A percentile compares a stretch with the other conserved stretches of the same genome.
phyloP scores from a whole-genome alignment of 176 grass and related monocot genomes.

The Thalia dealbata region DNA sequence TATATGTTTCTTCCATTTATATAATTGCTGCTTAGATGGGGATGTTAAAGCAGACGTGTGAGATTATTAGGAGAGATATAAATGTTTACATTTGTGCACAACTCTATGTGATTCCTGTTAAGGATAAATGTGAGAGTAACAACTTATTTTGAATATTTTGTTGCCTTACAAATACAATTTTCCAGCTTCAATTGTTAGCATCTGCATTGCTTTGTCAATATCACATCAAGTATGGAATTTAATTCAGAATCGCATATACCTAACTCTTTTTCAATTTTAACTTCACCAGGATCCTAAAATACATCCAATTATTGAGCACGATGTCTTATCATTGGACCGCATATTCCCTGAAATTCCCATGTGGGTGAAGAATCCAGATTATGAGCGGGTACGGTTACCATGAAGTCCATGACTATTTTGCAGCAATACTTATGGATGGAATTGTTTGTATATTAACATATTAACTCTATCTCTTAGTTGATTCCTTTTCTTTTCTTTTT shows the following conservation, averaged over 20 bases:
- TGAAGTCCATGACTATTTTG: not conserved
- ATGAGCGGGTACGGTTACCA: slow-evolving; percentile 58
- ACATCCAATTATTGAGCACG: slow-evolving; percentile 58
- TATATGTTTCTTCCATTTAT: too few relatives aligned
- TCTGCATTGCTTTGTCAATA: not conserved
- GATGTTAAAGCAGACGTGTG: too few relatives aligned
- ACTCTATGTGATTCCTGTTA: too few relatives aligned
- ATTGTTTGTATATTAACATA: not conserved
- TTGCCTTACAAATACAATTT: not conserved
- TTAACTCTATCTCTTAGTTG: not conserved
- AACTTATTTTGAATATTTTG: not conserved
- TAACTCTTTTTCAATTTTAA: slow-evolving; percentile 3
- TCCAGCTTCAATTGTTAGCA: not conserved
- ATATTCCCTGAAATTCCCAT: slow-evolving; percentile 92
- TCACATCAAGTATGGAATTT: not conserved
- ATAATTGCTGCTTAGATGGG: too few relatives aligned
- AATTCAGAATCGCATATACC: not conserved
- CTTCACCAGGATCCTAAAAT: slow-evolving; percentile 52
- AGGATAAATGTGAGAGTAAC: too few relatives aligned
- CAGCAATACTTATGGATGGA: not conserved
- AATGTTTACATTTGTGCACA: too few relatives aligned
- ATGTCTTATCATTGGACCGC: slow-evolving; percentile 56
- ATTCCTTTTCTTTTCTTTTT: slow-evolving; percentile 16
- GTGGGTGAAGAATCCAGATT: slow-evolving; percentile 96
- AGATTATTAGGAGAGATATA: too few relatives aligned